Evolutionary conservation across 1,139 yeast species (phyloP).

Genomic region (Debaryomyces coudertii): DNA sequence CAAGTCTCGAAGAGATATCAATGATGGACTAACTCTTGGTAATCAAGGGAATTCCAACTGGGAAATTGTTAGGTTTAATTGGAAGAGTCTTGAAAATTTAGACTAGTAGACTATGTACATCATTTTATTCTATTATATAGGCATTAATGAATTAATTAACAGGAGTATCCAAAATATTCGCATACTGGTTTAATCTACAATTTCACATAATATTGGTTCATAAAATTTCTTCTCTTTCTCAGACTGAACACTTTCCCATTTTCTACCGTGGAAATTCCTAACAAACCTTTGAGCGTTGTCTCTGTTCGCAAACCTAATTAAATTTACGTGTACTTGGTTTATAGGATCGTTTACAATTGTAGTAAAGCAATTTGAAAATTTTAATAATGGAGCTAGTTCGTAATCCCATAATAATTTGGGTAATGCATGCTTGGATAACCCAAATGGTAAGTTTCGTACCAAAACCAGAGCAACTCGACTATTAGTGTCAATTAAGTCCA

Average conservation of each 20-base stretch:
- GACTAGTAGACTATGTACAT: constrained; percentile 1
- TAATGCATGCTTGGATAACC: constrained; percentile 35
- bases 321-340: constrained; percentile 29
- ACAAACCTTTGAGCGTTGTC: constrained; percentile 57
- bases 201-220: constrained; percentile 45
- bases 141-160: neutral
- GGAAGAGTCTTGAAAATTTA: constrained; percentile 62
- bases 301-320: constrained; percentile 53
- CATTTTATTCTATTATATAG: neutral
- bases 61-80: constrained; percentile 72
- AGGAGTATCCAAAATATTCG: constrained; percentile 1
- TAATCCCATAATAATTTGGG: constrained; percentile 45
- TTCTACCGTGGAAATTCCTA: constrained; percentile 55
- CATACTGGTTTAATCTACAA: constrained; percentile 25
- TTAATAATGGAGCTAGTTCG: constrained; percentile 27
- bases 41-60: constrained; percentile 32
- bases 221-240: constrained; percentile 34
- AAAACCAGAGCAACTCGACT: constrained; percentile 29
- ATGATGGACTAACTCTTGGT: neutral
- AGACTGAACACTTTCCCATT: constrained; percentile 38
- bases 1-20: neutral
- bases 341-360: constrained; percentile 31
- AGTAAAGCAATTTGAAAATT: constrained; percentile 23
- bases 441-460: constrained; percentile 46
- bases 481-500: constrained; percentile 18